These are phyloP conservation scores for Aureobasidium sp. DNA, from an alignment of 2,329 filamentous ascomycete species.

Conservation along the genomic window DNA sequence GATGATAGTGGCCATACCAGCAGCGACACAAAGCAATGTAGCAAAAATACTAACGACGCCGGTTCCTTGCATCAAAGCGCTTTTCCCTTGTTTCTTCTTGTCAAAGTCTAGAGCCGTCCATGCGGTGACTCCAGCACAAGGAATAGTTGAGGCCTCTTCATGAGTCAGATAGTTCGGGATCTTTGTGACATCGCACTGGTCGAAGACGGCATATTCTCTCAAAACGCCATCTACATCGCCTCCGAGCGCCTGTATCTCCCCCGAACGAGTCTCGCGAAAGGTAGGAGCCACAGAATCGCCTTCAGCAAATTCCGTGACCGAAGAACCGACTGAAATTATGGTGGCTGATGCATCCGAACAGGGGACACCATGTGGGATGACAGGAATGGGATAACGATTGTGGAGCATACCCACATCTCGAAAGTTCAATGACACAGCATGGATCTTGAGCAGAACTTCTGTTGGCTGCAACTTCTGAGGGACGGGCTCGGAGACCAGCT, in stretches of 20 bases:
- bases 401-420: constrained; percentile 25
- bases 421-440: constrained; percentile 24
- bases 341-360: neutral
- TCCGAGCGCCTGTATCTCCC: constrained; percentile 32
- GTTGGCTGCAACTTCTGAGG: constrained; percentile 12
- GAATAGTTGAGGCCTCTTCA: constrained; percentile 29
- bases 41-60: constrained; percentile 26
- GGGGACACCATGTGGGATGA: neutral
- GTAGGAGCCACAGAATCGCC: constrained; percentile 18
- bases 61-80: neutral
- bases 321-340: neutral
- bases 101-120: constrained; percentile 24
- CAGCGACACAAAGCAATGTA: constrained; percentile 21
- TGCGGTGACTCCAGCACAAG: constrained; percentile 38
- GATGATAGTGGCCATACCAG: constrained; percentile 13
- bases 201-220: constrained; percentile 33
- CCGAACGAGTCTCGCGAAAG: constrained; percentile 21
- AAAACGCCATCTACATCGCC: constrained; percentile 38
- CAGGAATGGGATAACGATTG: neutral
- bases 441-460: constrained; percentile 22
- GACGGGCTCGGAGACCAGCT: constrained; percentile 14
- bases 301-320: neutral
- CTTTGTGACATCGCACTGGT: constrained; percentile 29
- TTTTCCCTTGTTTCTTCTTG: neutral
- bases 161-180: constrained; percentile 30